Conservation (phyloP, 1,284 basidiomycete genomes). For the Tylopilus sp. region DNA sequence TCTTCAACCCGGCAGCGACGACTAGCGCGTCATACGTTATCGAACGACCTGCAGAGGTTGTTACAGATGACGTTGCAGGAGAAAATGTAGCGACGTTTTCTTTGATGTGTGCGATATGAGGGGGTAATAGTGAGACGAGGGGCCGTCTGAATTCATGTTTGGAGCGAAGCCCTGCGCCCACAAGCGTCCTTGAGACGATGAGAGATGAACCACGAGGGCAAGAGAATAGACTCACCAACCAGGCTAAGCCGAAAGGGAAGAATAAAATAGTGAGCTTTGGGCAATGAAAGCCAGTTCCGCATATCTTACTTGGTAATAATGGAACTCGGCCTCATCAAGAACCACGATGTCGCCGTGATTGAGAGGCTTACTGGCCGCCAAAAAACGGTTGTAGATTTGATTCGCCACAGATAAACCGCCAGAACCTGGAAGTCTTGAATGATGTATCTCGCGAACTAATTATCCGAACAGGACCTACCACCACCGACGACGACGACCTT, state of each 20-base stretch:
- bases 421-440: slow-evolving; percentile 49
- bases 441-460: background rate
- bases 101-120: slow-evolving; percentile 71
- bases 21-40: slow-evolving; percentile 87
- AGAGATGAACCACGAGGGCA: background rate
- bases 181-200: slow-evolving; percentile 73
- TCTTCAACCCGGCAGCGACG: slow-evolving; percentile 86
- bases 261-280: slow-evolving; percentile 9
- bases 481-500: slow-evolving; percentile 67
- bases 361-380: slow-evolving; percentile 64
- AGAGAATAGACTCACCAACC: slow-evolving; percentile 58
- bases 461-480: slow-evolving; percentile 43
- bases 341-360: slow-evolving; percentile 79
- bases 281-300: background rate
- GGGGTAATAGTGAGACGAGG: slow-evolving; percentile 69
- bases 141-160: slow-evolving; percentile 68
- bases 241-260: slow-evolving; percentile 49
- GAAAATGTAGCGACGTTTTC: slow-evolving; percentile 77
- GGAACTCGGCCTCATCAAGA: slow-evolving; percentile 73
- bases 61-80: slow-evolving; percentile 74
- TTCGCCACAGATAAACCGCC: slow-evolving; percentile 78
- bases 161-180: slow-evolving; percentile 81
- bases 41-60: slow-evolving; percentile 66
- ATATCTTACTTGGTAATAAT: slow-evolving; percentile 70
- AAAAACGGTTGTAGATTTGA: slow-evolving; percentile 82